Evolutionary conservation across 768 basidiomycete genomes (phyloP).

Genomic region (Strobilomyces confusus): DNA sequence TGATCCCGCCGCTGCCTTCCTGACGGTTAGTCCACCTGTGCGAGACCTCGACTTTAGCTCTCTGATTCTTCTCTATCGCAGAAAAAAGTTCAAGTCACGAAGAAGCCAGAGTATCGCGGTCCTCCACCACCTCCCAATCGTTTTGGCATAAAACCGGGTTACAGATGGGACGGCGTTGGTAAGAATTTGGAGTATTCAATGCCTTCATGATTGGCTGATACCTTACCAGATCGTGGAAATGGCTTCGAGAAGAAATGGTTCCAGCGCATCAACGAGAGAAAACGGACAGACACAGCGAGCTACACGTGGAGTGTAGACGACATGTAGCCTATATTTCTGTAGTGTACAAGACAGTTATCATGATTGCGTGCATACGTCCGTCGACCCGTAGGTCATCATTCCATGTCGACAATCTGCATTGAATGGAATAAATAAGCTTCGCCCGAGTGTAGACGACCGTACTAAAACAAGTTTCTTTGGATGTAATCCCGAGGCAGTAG

Average conservation of each 20-base stretch:
- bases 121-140: conserved; percentile 92
- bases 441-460: conserved; percentile 10
- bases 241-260: conserved; percentile 94
- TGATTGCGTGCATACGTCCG: background rate
- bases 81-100: conserved; percentile 79
- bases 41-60: background rate
- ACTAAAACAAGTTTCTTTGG: conserved; percentile 14
- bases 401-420: conserved; percentile 4
- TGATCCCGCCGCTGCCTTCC: conserved; percentile 94
- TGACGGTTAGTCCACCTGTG: conserved; percentile 57
- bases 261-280: conserved; percentile 74
- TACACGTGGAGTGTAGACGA: conserved; percentile 90
- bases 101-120: conserved; percentile 80
- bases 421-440: conserved; percentile 22
- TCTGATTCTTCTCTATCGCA: conserved; percentile 28
- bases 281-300: conserved; percentile 65
- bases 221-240: conserved; percentile 70
- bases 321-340: conserved; percentile 53
- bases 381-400: background rate
- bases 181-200: conserved; percentile 21
- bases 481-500: conserved; percentile 10
- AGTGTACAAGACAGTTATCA: background rate
- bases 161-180: conserved; percentile 99
- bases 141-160: conserved; percentile 92
- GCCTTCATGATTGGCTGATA: conserved; percentile 2